Evolutionary conservation across 2,329 filamentous ascomycete genomes (phyloP).

Genomic region (Emmonsia crescens): DNA sequence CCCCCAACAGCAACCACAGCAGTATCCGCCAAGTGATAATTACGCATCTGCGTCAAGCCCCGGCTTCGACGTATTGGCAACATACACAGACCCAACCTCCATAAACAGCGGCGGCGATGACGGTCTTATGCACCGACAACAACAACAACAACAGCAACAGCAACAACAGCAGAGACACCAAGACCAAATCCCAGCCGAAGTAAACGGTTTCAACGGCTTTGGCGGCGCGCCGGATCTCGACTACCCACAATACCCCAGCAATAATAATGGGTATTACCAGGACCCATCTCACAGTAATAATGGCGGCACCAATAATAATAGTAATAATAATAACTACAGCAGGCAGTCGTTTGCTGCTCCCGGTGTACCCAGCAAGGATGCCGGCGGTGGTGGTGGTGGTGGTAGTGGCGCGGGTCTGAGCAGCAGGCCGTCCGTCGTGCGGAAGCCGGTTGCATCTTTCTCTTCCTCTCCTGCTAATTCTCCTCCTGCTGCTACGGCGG

Average conservation of each 20-base stretch:
- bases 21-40: slow-evolving; percentile 78
- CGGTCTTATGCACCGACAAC: too few species aligned
- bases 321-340: background rate
- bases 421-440: slow-evolving; percentile 5
- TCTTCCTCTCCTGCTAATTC: background rate
- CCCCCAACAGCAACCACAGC: slow-evolving; percentile 37
- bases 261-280: slow-evolving; percentile 13
- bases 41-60: slow-evolving; percentile 55
- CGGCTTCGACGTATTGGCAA: slow-evolving; percentile 64
- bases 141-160: slow-evolving; percentile 31
- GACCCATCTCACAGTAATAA: slow-evolving; percentile 9
- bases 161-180: slow-evolving; percentile 26
- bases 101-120: slow-evolving; percentile 91
- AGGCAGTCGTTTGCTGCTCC: slow-evolving; percentile 11
- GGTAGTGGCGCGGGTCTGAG: background rate
- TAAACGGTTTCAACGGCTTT: slow-evolving; percentile 52
- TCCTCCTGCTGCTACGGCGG: background rate
- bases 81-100: slow-evolving; percentile 83
- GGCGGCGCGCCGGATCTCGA: slow-evolving; percentile 34
- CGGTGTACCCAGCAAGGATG: slow-evolving; percentile 13
- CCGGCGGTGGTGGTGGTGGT: slow-evolving; percentile 6
- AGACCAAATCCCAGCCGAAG: slow-evolving; percentile 40
- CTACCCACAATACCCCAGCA: slow-evolving; percentile 13
- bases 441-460: background rate
- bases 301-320: too few species aligned